Evolutionary conservation across 768 basidiomycete genomes (phyloP).

Genomic region (Leccinum disarticulatum): DNA sequence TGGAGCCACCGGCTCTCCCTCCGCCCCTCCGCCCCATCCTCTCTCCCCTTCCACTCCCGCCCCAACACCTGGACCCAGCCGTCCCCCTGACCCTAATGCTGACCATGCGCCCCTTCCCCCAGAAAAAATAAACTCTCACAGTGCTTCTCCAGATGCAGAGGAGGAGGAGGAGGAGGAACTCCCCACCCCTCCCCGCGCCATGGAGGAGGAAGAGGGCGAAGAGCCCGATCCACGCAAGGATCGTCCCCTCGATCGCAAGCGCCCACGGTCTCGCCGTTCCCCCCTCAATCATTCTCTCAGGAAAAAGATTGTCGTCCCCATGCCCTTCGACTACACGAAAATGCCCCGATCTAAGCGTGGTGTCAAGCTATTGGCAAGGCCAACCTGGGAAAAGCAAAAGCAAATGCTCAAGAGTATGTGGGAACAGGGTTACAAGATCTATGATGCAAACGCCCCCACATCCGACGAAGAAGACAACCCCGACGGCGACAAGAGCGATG

Average conservation of each 20-base stretch:
- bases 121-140: constrained; percentile 4
- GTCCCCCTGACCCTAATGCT: constrained; percentile 2
- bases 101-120: not conserved
- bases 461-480: constrained; percentile 21
- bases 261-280: not conserved
- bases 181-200: constrained; percentile 47
- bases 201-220: constrained; percentile 64
- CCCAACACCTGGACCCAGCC: constrained; percentile 7
- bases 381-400: accelerated
- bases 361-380: not conserved
- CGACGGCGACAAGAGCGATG: constrained; percentile 9
- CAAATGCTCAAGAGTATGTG: constrained; percentile 13
- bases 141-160: constrained; percentile 32
- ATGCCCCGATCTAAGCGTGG: constrained; percentile 21
- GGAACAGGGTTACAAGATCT: constrained; percentile 19
- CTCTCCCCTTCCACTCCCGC: constrained; percentile 4
- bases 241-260: constrained; percentile 13
- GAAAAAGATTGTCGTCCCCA: constrained; percentile 16
- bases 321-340: constrained; percentile 19
- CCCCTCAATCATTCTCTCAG: not conserved
- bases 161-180: constrained; percentile 44
- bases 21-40: too few species aligned
- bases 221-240: constrained; percentile 28
- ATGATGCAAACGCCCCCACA: constrained; percentile 19
- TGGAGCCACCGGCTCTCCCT: too few species aligned